These are phyloP conservation scores for Schizochytrium sp. DNA, from an alignment of 108 stramenopile genomes.

Conservation along the genomic window DNA sequence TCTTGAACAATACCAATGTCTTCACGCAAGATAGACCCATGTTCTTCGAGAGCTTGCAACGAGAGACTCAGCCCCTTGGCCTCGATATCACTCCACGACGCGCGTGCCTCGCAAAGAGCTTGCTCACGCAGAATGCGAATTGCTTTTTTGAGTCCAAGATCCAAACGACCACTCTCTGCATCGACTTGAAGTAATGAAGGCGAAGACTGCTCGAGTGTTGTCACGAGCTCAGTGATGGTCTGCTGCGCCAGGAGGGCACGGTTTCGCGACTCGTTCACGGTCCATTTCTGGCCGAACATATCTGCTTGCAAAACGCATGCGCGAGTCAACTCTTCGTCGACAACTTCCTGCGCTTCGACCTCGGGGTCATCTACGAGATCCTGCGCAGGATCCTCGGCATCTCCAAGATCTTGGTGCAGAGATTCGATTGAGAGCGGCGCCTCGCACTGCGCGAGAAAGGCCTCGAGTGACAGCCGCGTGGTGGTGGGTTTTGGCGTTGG, in stretches of 20 bases:
- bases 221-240: background rate
- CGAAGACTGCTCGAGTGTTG: background rate
- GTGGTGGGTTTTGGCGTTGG: too few species aligned
- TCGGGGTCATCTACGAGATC: background rate
- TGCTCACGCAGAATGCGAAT: background rate
- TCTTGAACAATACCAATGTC: background rate
- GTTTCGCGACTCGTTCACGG: background rate
- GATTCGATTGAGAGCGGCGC: background rate
- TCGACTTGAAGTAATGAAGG: background rate
- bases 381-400: background rate
- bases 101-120: background rate
- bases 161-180: background rate
- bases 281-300: background rate
- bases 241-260: background rate
- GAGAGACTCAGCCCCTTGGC: background rate
- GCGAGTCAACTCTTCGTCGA: background rate
- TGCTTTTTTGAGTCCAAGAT: background rate
- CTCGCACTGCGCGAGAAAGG: background rate
- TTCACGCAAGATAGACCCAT: background rate
- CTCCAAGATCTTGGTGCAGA: background rate
- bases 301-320: background rate
- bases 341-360: background rate
- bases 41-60: background rate
- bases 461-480: background rate
- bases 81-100: background rate